These are phyloP conservation scores for Fusarium aywerte DNA, from an alignment of 2,329 filamentous ascomycete genomes.

Conservation along the genomic window DNA sequence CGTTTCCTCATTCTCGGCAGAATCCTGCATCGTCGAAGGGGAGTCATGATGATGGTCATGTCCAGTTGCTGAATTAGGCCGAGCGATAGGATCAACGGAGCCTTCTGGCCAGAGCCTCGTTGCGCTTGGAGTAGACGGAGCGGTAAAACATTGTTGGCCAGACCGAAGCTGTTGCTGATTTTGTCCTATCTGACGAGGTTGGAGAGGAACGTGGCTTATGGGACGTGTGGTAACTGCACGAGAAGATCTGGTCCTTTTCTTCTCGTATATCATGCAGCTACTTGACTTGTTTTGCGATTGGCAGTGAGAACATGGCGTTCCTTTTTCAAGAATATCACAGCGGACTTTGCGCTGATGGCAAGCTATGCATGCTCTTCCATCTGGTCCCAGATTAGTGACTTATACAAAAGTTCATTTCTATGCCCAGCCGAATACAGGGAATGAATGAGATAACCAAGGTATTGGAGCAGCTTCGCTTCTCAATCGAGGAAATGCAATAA, in stretches of 20 bases:
- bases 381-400: constrained; percentile 32
- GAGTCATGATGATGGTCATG: constrained; percentile 17
- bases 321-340: constrained; percentile 60
- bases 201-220: constrained; percentile 53
- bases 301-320: constrained; percentile 61
- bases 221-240: constrained; percentile 43
- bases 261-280: constrained; percentile 61
- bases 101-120: constrained; percentile 26
- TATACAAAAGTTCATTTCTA: neutral
- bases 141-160: constrained; percentile 50
- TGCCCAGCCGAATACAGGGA: neutral
- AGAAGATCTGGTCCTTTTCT: constrained; percentile 56
- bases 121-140: constrained; percentile 38
- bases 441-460: neutral
- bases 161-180: neutral
- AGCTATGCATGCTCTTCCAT: constrained; percentile 57
- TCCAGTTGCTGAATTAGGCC: constrained; percentile 25
- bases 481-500: neutral
- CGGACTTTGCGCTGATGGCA: constrained; percentile 63
- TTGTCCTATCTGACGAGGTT: constrained; percentile 54
- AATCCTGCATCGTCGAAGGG: constrained; percentile 26
- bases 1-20: constrained; percentile 50
- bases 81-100: constrained; percentile 8
- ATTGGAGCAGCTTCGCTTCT: neutral
- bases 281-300: constrained; percentile 53